phyloP scores from a whole-genome alignment of 257 asterid genomes.

The Leptodermis oblonga region DNA sequence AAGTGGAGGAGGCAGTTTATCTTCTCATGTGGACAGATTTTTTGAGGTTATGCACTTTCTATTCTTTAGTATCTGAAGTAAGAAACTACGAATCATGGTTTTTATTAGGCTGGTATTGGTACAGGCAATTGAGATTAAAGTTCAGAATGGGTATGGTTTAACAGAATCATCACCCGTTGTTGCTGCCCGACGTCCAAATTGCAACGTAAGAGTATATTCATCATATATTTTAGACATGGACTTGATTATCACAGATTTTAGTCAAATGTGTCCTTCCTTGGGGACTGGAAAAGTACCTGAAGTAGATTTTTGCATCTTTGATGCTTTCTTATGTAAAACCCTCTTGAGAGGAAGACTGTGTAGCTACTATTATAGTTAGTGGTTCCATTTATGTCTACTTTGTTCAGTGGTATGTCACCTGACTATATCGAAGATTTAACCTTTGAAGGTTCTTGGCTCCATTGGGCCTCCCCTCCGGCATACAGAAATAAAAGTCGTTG shows the following conservation, averaged over 20 bases:
- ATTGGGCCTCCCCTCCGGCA: slow-evolving; percentile 68
- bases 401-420: slow-evolving; percentile 20
- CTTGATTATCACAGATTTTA: neutral
- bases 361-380: neutral
- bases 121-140: slow-evolving; percentile 75
- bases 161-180: slow-evolving; percentile 94
- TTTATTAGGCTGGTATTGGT: slow-evolving; percentile 9
- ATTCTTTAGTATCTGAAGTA: slow-evolving; percentile 17
- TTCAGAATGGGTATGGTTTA: slow-evolving; percentile 94
- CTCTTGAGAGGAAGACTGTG: neutral
- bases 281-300: neutral
- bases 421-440: slow-evolving; percentile 25
- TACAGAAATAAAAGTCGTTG: slow-evolving; percentile 72
- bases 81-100: neutral
- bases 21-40: slow-evolving; percentile 76
- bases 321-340: neutral
- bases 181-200: slow-evolving; percentile 64
- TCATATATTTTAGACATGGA: neutral
- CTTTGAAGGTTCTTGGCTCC: slow-evolving; percentile 82
- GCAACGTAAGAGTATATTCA: slow-evolving; percentile 51
- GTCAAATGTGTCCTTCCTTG: neutral
- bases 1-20: slow-evolving; percentile 95
- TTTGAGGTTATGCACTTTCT: slow-evolving; percentile 59
- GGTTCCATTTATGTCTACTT: neutral
- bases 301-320: neutral